These are phyloP conservation scores for Trichoderma sp. DNA, from an alignment of 2,329 filamentous ascomycete genomes.

Conservation along the genomic window DNA sequence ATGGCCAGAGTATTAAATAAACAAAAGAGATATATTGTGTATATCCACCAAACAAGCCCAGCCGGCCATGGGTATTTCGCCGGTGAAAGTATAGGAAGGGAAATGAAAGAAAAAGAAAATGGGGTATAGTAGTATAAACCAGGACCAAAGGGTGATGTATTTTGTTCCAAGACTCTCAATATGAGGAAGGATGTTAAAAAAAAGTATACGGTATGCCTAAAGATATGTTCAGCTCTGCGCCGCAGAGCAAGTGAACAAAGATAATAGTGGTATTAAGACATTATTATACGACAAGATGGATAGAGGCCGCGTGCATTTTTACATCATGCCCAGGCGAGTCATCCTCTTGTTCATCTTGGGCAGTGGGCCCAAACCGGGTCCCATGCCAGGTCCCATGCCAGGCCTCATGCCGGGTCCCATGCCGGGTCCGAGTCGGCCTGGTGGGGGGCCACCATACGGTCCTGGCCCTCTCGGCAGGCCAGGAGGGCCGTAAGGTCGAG, in stretches of 20 bases:
- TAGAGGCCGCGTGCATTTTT: constrained; percentile 30
- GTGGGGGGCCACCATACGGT: constrained; percentile 29
- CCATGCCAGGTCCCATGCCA: constrained; percentile 27
- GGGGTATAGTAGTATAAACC: constrained; percentile 24
- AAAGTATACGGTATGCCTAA: not conserved
- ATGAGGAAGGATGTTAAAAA: not conserved
- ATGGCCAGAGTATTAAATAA: constrained; percentile 5
- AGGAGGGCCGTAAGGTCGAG: constrained; percentile 28
- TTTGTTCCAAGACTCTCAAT: constrained; percentile 8
- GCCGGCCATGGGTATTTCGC: constrained; percentile 23
- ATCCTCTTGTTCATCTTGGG: constrained; percentile 65
- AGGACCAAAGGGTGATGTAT: constrained; percentile 19
- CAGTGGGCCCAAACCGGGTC: constrained; percentile 30
- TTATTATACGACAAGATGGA: not conserved
- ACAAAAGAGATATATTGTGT: constrained; percentile 24
- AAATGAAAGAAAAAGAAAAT: not conserved
- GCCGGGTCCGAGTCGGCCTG: constrained; percentile 24
- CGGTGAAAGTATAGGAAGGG: constrained; percentile 13
- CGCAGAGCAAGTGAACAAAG: constrained; percentile 13
- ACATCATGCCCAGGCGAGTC: constrained; percentile 64
- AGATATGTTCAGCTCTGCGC: constrained; percentile 5
- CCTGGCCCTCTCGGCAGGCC: constrained; percentile 27
- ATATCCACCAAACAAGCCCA: constrained; percentile 28
- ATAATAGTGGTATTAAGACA: constrained; percentile 14
- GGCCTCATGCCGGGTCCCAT: constrained; percentile 27